Evolutionary conservation across 2,329 filamentous ascomycete genomes (phyloP).

Genomic region (Hymenoscyphus occultus): DNA sequence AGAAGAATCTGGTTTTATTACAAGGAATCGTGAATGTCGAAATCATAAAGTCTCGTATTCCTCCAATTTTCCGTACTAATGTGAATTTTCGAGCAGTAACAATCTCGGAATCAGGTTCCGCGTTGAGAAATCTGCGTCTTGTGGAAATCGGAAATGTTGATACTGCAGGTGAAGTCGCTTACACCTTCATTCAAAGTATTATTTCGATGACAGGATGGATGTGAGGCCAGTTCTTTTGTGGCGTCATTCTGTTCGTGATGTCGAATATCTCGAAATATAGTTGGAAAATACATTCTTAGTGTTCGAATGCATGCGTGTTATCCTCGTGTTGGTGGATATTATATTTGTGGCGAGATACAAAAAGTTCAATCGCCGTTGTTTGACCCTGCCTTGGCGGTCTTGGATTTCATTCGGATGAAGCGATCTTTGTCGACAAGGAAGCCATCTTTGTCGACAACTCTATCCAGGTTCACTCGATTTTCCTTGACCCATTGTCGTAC

Average conservation of each 20-base stretch:
- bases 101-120: too few species aligned
- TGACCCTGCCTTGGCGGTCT: neutral
- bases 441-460: slow-evolving; percentile 68
- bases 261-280: neutral
- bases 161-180: too few species aligned
- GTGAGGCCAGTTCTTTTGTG: neutral
- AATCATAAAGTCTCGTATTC: too few species aligned
- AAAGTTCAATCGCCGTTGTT: neutral
- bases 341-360: neutral
- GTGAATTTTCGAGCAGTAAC: too few species aligned
- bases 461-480: slow-evolving; percentile 66
- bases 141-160: too few species aligned
- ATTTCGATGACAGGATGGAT: neutral
- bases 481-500: slow-evolving; percentile 67
- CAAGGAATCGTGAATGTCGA: too few species aligned
- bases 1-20: too few species aligned
- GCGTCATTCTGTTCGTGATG: neutral
- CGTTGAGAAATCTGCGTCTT: neutral
- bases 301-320: neutral
- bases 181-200: too few species aligned
- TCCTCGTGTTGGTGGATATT: neutral
- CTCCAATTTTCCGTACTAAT: too few species aligned
- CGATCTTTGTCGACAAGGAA: slow-evolving; percentile 56
- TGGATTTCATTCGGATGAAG: neutral
- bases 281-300: neutral